Evolutionary conservation across 1,284 basidiomycete species (phyloP), one percentile per base, ranked within the genome.

Genomic region (Paramarasmius palmivorus): DNA sequence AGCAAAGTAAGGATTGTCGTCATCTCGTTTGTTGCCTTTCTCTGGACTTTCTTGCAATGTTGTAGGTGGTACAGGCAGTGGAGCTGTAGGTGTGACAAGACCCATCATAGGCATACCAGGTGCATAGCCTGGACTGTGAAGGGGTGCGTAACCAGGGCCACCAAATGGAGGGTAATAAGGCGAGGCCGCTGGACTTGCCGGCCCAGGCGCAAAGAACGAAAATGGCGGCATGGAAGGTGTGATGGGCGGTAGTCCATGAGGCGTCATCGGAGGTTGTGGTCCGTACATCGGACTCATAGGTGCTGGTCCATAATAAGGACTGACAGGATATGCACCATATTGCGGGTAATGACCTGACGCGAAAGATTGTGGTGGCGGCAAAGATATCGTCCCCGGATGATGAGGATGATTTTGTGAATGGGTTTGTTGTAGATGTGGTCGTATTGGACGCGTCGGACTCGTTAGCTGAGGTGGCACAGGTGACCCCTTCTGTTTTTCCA

Each of bases 191-290:
- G 65, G 63, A 67, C 37, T 46, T 61, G 68, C 39, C 2, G 32
- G 12, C 4, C 40, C 44, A 46, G 82, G 80, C 38, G 78, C 76
- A 37, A 81, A 70, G 67, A 90, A 90, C 20, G 78, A 82, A 69
- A 90, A 91, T 9, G 85, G 78, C 5, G 88, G 88, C 88, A 91
- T 91, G 59, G 84, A 85, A 1, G 88, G 88, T 23, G 88, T 91
- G 51, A 91, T 88, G 2, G 87, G 86, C 19, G 86, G 86, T 8
- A 89, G 70, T 0, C 87, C 88, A 59, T 83, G 83, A 25, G 86
- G 84, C 10, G 86, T 89, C 61, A 82, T 76, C 48, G 67, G 56
- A 66, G 69, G 25, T 74, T 73, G 59, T 77, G 73, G 75, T 75
- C 35, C 68, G 66, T 48, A 65, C 57, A 42, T 44, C 62, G 44